A percentile compares a stretch with the other conserved stretches of the same genome.
These are phyloP conservation scores for Colletotrichum kahawae DNA, from an alignment of 2,329 filamentous ascomycete species.

Conservation along the genomic window DNA sequence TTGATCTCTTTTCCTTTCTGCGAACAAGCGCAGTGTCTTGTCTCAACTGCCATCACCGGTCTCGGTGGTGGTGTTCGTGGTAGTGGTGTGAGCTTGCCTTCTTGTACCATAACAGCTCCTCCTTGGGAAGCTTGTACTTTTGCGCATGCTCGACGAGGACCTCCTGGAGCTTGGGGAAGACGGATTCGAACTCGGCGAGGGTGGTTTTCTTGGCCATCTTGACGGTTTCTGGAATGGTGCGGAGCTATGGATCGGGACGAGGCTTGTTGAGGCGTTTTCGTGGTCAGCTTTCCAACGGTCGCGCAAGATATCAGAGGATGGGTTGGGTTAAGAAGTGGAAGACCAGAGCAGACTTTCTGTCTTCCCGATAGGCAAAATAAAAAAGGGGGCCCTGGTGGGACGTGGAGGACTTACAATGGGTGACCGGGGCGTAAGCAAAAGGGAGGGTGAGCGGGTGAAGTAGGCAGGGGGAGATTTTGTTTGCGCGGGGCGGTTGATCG, in stretches of 20 bases:
- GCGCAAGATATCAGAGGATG: not conserved
- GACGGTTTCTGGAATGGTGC: conserved; percentile 20
- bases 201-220: conserved; percentile 74
- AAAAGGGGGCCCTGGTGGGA: not conserved
- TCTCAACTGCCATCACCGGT: not conserved
- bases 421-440: not conserved
- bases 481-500: conserved; percentile 15
- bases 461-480: not conserved
- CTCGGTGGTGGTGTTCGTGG: not conserved
- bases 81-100: conserved; percentile 57
- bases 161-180: conserved; percentile 86
- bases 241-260: not conserved
- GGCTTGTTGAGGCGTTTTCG: not conserved
- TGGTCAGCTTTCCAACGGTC: not conserved
- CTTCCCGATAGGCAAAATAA: not conserved
- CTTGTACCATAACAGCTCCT: conserved; percentile 86
- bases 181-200: conserved; percentile 84
- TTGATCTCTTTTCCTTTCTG: not conserved
- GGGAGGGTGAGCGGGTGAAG: not conserved
- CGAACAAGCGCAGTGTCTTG: not conserved
- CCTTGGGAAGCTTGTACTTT: conserved; percentile 81
- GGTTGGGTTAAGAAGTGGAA: not conserved
- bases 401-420: not conserved
- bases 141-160: conserved; percentile 81
- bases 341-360: not conserved